Percentiles rank a stretch among this genome's conserved stretches.
Conservation (phyloP, 805 yeast species). For the Suhomyces kilbournensis region DNA sequence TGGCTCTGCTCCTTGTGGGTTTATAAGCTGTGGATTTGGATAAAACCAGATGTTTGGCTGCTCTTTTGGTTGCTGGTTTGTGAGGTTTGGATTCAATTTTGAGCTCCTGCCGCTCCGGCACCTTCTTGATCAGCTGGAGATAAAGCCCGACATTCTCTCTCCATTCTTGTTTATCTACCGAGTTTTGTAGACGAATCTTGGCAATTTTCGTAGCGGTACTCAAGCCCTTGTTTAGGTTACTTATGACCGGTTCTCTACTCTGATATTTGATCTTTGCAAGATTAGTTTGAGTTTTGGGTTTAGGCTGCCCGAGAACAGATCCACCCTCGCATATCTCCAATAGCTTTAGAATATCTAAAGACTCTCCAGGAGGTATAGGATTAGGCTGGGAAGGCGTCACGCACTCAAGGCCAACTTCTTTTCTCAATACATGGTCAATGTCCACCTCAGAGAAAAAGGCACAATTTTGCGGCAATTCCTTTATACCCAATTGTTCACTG, state of each 20-base stretch:
- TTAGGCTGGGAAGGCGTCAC: constrained; percentile 81
- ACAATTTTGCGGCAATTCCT: constrained; percentile 88
- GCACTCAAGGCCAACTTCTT: constrained; percentile 90
- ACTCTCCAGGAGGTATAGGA: constrained; percentile 71
- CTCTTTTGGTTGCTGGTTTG: background rate
- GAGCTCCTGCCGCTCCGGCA: background rate
- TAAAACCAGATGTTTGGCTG: background rate
- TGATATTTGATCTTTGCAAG: constrained; percentile 9
- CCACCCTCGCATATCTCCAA: constrained; percentile 35
- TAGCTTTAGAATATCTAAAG: constrained; percentile 57
- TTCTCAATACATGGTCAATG: constrained; percentile 80
- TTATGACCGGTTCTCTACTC: constrained; percentile 14
- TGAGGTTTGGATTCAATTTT: background rate
- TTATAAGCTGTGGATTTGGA: background rate
- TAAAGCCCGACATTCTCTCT: constrained; percentile 15
- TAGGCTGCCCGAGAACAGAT: constrained; percentile 2
- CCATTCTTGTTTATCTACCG: constrained; percentile 26
- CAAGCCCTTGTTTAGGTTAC: constrained; percentile 14
- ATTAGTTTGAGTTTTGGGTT: background rate
- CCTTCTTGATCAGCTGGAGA: constrained; percentile 9
- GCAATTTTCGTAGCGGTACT: constrained; percentile 16
- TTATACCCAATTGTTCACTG: constrained; percentile 85
- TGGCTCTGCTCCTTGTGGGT: background rate
- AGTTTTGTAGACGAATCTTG: constrained; percentile 26
- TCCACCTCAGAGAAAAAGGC: constrained; percentile 96